Evolutionary conservation across 768 basidiomycete species (phyloP).

Genomic region (Phanerochaete sordida): DNA sequence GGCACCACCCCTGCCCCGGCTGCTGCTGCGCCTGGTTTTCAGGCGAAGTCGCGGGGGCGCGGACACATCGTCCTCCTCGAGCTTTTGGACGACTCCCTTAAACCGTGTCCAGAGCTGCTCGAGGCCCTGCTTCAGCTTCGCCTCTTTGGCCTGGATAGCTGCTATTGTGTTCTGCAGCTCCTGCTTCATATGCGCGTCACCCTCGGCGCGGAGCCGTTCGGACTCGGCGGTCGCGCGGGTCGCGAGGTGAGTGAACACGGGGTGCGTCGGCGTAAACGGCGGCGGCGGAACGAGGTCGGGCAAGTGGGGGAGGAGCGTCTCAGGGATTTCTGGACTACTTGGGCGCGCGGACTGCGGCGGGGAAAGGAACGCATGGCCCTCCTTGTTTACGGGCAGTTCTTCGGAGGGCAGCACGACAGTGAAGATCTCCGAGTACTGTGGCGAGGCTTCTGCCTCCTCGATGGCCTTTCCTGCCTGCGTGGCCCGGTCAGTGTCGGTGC

Average conservation of each 20-base stretch:
- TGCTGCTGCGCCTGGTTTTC: constrained; percentile 6
- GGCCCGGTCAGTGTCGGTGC: background rate
- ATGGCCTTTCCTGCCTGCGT: constrained; percentile 16
- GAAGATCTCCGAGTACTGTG: constrained; percentile 34
- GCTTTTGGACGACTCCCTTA: constrained; percentile 41
- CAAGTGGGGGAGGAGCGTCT: constrained; percentile 42
- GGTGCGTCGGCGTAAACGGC: constrained; percentile 74
- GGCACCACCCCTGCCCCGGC: constrained; percentile 1
- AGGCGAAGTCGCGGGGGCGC: background rate
- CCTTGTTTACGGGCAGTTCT: background rate
- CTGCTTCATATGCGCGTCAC: constrained; percentile 55
- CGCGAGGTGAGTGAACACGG: constrained; percentile 63
- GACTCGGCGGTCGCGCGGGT: constrained; percentile 54
- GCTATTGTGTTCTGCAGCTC: constrained; percentile 50
- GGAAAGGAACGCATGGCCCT: constrained; percentile 1
- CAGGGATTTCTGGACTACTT: constrained; percentile 15
- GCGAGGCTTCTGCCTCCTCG: constrained; percentile 20
- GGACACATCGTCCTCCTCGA: constrained; percentile 33
- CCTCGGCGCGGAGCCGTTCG: constrained; percentile 46
- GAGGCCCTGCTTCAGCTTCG: constrained; percentile 51
- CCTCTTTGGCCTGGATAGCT: constrained; percentile 55
- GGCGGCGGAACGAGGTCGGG: constrained; percentile 68
- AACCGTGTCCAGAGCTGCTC: constrained; percentile 63
- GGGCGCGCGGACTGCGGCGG: constrained; percentile 8
- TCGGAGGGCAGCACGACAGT: constrained; percentile 23